Evolutionary conservation across 371 early-diverging fungal species (phyloP), one percentile per base, ranked within the genome.

Genomic region (Mucor velutinosus): DNA sequence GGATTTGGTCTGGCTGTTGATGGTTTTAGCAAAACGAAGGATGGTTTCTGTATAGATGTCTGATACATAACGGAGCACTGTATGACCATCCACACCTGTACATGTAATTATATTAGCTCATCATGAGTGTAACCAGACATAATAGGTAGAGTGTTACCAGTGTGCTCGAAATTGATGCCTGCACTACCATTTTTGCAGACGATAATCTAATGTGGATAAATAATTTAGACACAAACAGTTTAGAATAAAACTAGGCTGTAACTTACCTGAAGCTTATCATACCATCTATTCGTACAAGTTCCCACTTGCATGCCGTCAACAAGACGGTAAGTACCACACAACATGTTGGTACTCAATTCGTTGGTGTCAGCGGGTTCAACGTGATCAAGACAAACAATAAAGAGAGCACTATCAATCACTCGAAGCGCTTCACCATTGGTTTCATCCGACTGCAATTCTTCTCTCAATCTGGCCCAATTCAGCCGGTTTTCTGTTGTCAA

Each of bases 361-460:
- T 81, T 79, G 4, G 72, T 73, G 11, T 73, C 69, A 35, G 73
- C 62, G 1, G 86, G 86, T 2, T 81, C 64, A 15, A 83, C 82
- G 69, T 90, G 90, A 79, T 95, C 96, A 45, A 96, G 78, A 70
- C 91, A 91, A 7, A 96, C 90, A 53, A 87, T 86, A 73, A 96
- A 95, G 61, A 95, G 82, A 8, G 96, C 87, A 0, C 85, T 73
- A 61, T 93, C 91, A 23, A 94, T 86, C 2, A 81, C 81, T 29
- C 79, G 76, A 6, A 94, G 78, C 10, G 87, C 85, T 27, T 79
- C 82, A 30, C 72, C 74, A 71, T 95, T 94, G 23, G 72, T 72
- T 3, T 77, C 63, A 60, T 84, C 80, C 2, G 76, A 55, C 7
- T 76, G 71, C 32, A 86, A 69, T 25, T 73, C 74, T 10, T 57